Evolutionary conservation across 1,284 basidiomycete species (phyloP).

Genomic region (Ceratobasidium sp.): DNA sequence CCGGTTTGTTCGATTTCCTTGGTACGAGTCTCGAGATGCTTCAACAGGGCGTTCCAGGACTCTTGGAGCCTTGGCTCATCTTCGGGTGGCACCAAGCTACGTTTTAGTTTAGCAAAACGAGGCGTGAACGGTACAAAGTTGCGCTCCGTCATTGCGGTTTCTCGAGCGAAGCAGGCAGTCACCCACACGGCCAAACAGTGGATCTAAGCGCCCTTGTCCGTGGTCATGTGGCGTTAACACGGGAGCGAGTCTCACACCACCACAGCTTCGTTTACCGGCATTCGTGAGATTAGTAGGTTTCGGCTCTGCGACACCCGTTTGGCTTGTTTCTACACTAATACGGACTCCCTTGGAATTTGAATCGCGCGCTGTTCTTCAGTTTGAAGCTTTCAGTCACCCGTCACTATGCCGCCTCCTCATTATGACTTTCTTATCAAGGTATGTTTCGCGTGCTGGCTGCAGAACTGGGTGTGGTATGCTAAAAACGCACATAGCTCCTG

Average conservation of each 20-base stretch:
- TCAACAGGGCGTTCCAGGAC: constrained; percentile 32
- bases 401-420: constrained; percentile 77
- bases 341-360: neutral
- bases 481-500: constrained; percentile 67
- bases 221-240: neutral
- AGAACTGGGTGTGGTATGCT: constrained; percentile 18
- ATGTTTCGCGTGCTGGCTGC: constrained; percentile 43
- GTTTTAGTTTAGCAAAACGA: constrained; percentile 32
- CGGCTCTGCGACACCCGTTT: neutral
- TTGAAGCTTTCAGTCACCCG: constrained; percentile 8
- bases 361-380: neutral
- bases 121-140: constrained; percentile 31
- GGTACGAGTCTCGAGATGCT: constrained; percentile 19
- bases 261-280: constrained; percentile 7
- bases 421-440: constrained; percentile 95
- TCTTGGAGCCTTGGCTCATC: constrained; percentile 18
- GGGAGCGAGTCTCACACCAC: constrained; percentile 17
- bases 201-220: constrained; percentile 7
- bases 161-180: neutral
- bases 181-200: constrained; percentile 1
- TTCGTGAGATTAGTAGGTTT: constrained; percentile 8
- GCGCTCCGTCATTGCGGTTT: constrained; percentile 18
- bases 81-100: constrained; percentile 19
- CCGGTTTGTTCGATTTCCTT: constrained; percentile 27
- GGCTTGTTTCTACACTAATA: neutral